Base-by-base conservation (phyloP, 2,329 filamentous ascomycete genomes). In the Penicillium sp. region DNA sequence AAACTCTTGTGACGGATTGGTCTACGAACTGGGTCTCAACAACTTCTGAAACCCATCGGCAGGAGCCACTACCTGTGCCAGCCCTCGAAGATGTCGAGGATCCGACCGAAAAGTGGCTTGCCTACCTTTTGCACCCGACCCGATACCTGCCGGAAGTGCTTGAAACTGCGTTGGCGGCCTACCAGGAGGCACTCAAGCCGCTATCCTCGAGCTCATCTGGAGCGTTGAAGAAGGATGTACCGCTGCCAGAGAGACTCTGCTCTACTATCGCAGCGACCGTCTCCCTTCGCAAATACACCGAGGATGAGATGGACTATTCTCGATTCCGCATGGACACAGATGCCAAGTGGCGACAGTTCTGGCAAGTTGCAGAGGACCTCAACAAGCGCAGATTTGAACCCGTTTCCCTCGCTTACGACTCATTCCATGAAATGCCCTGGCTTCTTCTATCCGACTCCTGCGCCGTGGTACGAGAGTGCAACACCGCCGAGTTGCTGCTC, bases 341-440 rank as follows among this genome's bases (percentile, higher is more conserved):
- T 71, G 83, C 85, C 11, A 92, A 96, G 73, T 99, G 95, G 95
- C 87, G 90, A 63, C 86, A 90, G 53, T 96, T 96, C 75, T 96
- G 92, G 79, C 88, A 92, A 35, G 83, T 98, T 17, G 83, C 96
- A 17, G 83, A 90, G 12, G 93, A 96, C 72, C 80, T 99, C 42
- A 92, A 98, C 72, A 92, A 90, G 69, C 89, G 91, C 69, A 85
- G 93, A 69, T 89, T 90, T 17, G 93, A 97, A 70, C 89, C 91
- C 0, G 78, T 98, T 47, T 88, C 90, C 1, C 80, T 98, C 47
- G 86, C 88, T 0, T 87, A 91, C 57, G 95, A 98, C 69, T 75
- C 83, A 0, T 82, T 85, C 50, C 83, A 84, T 10, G 88, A 89
- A 52, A 84, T 93, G 79, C 86, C 91, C 1, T 97, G 92, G 92